Evolutionary conservation across 2,329 filamentous ascomycete genomes (phyloP).

Genomic region (Knufia petricola): DNA sequence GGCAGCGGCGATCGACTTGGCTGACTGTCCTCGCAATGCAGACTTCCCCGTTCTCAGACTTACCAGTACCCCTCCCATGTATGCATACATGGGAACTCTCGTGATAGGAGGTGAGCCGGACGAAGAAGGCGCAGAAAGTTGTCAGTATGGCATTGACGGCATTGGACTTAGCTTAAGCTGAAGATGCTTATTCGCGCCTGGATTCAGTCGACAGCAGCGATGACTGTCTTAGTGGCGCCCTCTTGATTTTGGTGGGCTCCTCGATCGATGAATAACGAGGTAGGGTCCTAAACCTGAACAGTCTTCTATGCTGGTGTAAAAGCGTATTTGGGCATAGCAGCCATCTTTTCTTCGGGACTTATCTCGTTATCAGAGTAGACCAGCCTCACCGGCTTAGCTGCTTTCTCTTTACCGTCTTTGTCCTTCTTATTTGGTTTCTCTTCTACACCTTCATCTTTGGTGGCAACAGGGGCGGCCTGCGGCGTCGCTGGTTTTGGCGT

Average conservation of each 20-base stretch:
- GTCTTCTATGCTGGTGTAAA: conserved; percentile 43
- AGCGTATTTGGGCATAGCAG: conserved; percentile 64
- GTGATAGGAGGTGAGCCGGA: not conserved
- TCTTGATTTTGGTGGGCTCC: not conserved
- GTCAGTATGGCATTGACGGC: not conserved
- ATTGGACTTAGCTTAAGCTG: not conserved
- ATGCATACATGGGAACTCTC: not conserved
- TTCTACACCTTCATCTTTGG: conserved; percentile 33
- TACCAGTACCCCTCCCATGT: not conserved
- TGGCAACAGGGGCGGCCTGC: conserved; percentile 14
- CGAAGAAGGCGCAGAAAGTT: not conserved
- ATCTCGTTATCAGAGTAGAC: conserved; percentile 70
- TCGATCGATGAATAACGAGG: not conserved
- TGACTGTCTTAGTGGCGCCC: not conserved
- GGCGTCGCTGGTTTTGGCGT: conserved; percentile 14
- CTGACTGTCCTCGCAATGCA: too few species aligned
- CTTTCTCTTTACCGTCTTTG: conserved; percentile 49
- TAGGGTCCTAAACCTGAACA: conserved; percentile 14
- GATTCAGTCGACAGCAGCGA: not conserved
- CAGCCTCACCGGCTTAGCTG: conserved; percentile 57
- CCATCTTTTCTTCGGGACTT: conserved; percentile 87
- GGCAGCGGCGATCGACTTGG: too few species aligned
- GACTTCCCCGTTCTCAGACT: not conserved
- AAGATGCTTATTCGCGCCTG: not conserved
- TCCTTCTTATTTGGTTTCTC: conserved; percentile 61